A percentile compares a stretch with the other conserved stretches of the same genome.
Conservation (phyloP, 441 rosid genomes). For the Lepidium campestre region DNA sequence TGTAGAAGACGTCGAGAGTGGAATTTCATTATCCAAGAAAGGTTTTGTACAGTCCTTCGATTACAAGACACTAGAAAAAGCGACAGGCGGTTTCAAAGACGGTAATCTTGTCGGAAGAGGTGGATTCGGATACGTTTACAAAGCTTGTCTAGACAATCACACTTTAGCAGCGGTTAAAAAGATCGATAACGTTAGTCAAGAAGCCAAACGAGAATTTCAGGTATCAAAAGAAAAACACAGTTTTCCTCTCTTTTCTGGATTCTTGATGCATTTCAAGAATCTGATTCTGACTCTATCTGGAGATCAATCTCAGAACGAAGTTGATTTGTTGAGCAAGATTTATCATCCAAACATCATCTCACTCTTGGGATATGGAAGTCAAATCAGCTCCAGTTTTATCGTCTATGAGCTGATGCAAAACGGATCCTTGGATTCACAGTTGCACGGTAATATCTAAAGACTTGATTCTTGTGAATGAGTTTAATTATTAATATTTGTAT, state of each 20-base stretch:
- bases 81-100: conserved; percentile 63
- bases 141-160: conserved; percentile 53
- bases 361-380: conserved; percentile 58
- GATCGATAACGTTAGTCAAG: conserved; percentile 53
- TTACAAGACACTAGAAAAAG: conserved; percentile 56
- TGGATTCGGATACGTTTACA: conserved; percentile 80
- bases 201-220: conserved; percentile 72
- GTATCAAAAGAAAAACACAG: conserved; percentile 17
- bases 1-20: conserved; percentile 30
- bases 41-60: conserved; percentile 49
- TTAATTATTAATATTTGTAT: not conserved
- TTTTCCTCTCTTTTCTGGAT: not conserved
- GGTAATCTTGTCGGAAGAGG: conserved; percentile 66
- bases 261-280: not conserved
- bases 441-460: conserved; percentile 49
- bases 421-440: conserved; percentile 72
- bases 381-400: conserved; percentile 46
- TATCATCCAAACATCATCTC: conserved; percentile 72
- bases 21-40: conserved; percentile 46
- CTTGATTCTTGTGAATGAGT: too few species aligned
- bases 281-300: not conserved
- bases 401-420: conserved; percentile 83
- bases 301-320: conserved; percentile 68
- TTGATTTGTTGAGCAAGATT: conserved; percentile 58
- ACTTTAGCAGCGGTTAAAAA: conserved; percentile 68